Evolutionary conservation across 1,284 basidiomycete genomes (phyloP).

Genomic region (Rhodotorula sp.): DNA sequence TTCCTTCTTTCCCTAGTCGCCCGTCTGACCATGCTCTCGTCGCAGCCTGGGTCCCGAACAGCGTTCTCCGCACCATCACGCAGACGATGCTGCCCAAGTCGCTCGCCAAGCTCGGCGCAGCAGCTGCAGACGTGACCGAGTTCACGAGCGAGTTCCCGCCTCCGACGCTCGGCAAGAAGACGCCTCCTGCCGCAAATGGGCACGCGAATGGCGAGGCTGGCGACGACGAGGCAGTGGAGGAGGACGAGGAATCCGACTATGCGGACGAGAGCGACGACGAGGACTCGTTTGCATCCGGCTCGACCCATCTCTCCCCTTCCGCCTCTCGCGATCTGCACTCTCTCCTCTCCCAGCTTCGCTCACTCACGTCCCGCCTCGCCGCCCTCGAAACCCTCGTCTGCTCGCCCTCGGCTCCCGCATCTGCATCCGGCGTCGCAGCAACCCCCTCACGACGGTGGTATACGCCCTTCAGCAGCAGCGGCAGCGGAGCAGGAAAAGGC

Average conservation of each 20-base stretch:
- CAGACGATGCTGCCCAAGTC: slow-evolving; percentile 41
- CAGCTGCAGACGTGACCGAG: background rate
- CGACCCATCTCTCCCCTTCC: slow-evolving; percentile 7
- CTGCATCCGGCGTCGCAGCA: background rate
- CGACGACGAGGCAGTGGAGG: background rate
- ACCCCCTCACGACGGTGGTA: background rate
- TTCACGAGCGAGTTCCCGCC: slow-evolving; percentile 37
- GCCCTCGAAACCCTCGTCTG: slow-evolving; percentile 29
- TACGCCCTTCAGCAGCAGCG: background rate
- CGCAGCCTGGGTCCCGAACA: slow-evolving; percentile 37
- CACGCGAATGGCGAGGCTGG: too few relatives aligned
- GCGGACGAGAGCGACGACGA: background rate
- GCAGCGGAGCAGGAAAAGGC: background rate
- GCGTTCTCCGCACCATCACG: slow-evolving; percentile 40
- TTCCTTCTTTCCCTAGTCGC: background rate
- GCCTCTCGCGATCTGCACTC: slow-evolving; percentile 22
- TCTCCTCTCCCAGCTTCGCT: slow-evolving; percentile 25
- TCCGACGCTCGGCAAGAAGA: slow-evolving; percentile 32
- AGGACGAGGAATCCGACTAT: background rate
- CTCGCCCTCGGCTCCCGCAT: background rate
- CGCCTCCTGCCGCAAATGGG: background rate
- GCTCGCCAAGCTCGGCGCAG: slow-evolving; percentile 38
- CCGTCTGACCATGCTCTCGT: background rate
- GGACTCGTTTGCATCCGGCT: background rate
- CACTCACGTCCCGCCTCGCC: slow-evolving; percentile 22